Percentiles rank a stretch among this genome's conserved stretches.
phyloP scores from a whole-genome alignment of 176 grass and related monocot species.

The Secale cereale region DNA sequence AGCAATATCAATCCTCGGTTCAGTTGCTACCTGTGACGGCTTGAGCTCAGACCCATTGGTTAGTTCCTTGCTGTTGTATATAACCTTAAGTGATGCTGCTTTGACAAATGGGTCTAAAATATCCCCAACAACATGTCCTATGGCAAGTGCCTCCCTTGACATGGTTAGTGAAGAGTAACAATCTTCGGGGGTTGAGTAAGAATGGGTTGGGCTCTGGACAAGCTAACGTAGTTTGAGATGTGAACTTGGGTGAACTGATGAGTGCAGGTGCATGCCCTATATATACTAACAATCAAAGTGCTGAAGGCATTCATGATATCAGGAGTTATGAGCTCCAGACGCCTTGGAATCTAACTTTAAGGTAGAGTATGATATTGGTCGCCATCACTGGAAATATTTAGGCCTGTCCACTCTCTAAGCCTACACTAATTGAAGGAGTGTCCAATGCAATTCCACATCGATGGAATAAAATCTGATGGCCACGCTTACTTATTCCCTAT shows the following conservation, averaged over 20 bases:
- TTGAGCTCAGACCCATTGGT: slow-evolving; percentile 90
- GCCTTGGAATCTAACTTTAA: slow-evolving; percentile 52
- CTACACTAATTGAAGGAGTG: slow-evolving; percentile 42
- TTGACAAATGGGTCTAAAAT: slow-evolving; percentile 85
- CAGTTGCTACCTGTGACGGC: slow-evolving; percentile 66
- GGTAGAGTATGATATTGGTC: slow-evolving; percentile 41
- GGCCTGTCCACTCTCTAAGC: slow-evolving; percentile 28
- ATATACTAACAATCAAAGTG: slow-evolving; percentile 65
- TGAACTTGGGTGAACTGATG: slow-evolving; percentile 44
- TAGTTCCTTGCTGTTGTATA: slow-evolving; percentile 78
- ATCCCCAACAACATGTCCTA: slow-evolving; percentile 90
- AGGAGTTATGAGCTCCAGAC: slow-evolving; percentile 39
- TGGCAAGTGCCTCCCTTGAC: slow-evolving; percentile 90
- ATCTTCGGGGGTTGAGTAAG: slow-evolving; percentile 16
- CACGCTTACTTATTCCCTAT: slow-evolving; percentile 70
- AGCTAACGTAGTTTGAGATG: slow-evolving; percentile 32
- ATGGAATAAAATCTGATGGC: slow-evolving; percentile 87
- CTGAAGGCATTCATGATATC: slow-evolving; percentile 41
- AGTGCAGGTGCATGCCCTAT: slow-evolving; percentile 46
- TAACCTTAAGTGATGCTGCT: slow-evolving; percentile 64
- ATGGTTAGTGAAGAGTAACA: slow-evolving; percentile 34
- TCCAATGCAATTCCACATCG: slow-evolving; percentile 40
- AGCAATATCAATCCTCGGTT: slow-evolving; percentile 66
- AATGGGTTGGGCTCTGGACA: slow-evolving; percentile 16
- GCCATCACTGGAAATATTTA: slow-evolving; percentile 52